phyloP scores from a whole-genome alignment of 2,329 filamentous ascomycete species.

The Colletotrichum tabaci region DNA sequence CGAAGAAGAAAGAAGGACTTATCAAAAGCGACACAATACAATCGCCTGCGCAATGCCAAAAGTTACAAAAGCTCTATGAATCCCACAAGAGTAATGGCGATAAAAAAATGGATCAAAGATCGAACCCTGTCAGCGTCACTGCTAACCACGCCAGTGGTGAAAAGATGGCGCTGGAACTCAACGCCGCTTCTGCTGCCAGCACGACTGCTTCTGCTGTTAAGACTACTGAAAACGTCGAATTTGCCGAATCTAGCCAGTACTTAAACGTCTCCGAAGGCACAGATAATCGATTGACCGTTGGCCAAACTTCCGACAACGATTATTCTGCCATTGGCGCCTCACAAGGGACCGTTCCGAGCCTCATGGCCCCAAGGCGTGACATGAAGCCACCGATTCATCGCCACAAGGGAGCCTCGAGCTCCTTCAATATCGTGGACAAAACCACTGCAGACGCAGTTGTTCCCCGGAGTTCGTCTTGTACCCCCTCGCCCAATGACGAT shows the following conservation, averaged over 20 bases:
- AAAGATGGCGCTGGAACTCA: background rate
- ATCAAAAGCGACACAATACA: background rate
- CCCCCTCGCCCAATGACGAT: background rate
- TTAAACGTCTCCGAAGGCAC: background rate
- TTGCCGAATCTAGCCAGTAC: background rate
- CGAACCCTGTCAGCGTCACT: background rate
- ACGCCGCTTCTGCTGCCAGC: background rate
- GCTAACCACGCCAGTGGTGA: background rate
- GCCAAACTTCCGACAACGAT: background rate
- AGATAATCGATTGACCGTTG: too few relatives aligned
- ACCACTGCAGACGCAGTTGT: constrained; percentile 6
- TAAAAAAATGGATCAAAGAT: background rate
- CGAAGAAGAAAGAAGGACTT: background rate
- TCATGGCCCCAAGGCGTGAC: background rate
- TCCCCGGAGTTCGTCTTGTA: constrained; percentile 19
- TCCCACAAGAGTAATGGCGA: background rate
- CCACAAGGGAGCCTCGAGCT: constrained; percentile 30
- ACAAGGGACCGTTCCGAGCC: background rate
- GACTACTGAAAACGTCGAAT: too few relatives aligned
- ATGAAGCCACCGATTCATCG: constrained; percentile 16
- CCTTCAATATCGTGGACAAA: constrained; percentile 28
- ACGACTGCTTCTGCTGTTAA: background rate
- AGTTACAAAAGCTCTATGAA: background rate
- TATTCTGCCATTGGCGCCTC: background rate
- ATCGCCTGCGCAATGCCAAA: background rate